These are phyloP conservation scores for Candida gorgasii DNA, from an alignment of 805 yeast species.

Conservation along the genomic window DNA sequence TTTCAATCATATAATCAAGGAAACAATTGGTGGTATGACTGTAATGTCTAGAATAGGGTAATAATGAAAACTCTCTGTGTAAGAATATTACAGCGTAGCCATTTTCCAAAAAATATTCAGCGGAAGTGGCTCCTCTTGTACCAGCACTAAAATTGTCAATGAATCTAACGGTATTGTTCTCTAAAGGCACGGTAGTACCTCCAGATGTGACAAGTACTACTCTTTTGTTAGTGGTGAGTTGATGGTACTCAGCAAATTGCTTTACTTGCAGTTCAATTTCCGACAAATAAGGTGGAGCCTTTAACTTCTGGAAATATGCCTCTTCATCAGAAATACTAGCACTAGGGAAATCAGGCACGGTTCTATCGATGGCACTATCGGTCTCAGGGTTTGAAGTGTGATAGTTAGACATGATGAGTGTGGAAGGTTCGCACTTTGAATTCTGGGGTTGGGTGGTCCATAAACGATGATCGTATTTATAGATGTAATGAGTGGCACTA, in stretches of 20 bases:
- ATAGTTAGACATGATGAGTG: slow-evolving; percentile 13
- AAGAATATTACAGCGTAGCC: slow-evolving; percentile 93
- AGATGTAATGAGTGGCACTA: slow-evolving; percentile 3
- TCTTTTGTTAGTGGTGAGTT: slow-evolving; percentile 39
- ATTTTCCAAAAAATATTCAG: slow-evolving; percentile 81
- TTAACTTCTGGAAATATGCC: slow-evolving; percentile 68
- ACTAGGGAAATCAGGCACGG: slow-evolving; percentile 73
- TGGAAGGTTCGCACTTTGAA: background rate
- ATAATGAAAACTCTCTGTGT: slow-evolving; percentile 86
- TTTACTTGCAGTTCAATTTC: slow-evolving; percentile 58
- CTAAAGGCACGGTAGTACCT: slow-evolving; percentile 97
- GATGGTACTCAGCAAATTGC: slow-evolving; percentile 62
- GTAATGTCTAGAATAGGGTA: slow-evolving; percentile 91
- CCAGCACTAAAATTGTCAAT: slow-evolving; percentile 98
- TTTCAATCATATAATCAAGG: slow-evolving; percentile 74
- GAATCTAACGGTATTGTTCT: slow-evolving; percentile 93
- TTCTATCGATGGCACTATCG: slow-evolving; percentile 75
- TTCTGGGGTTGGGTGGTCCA: too few species aligned
- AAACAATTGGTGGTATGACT: slow-evolving; percentile 83
- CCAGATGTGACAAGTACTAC: slow-evolving; percentile 91
- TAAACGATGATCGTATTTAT: slow-evolving; percentile 8
- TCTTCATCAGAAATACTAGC: slow-evolving; percentile 75
- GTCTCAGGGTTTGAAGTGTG: slow-evolving; percentile 72
- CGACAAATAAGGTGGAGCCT: slow-evolving; percentile 71
- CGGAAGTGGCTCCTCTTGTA: slow-evolving; percentile 94